Evolutionary conservation across 192 early-diverging fungal species (phyloP).

Genomic region (Pilobolus umbonatus): DNA sequence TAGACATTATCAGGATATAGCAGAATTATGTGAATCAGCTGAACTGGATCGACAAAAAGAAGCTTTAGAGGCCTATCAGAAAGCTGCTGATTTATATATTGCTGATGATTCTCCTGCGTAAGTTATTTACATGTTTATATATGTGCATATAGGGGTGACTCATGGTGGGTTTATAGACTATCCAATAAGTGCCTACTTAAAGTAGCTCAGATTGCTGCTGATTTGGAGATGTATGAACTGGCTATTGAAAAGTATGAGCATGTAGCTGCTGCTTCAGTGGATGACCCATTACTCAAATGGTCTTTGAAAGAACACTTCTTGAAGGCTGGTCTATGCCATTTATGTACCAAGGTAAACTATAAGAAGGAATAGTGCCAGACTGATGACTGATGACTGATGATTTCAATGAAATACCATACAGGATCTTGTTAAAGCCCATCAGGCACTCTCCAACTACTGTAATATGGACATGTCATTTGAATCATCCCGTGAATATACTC

Average conservation of each 20-base stretch:
- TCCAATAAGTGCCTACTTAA: conserved; percentile 90
- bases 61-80: conserved; percentile 83
- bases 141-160: not conserved
- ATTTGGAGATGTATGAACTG: conserved; percentile 81
- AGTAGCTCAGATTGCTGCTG: conserved; percentile 85
- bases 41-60: conserved; percentile 81
- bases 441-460: conserved; percentile 80
- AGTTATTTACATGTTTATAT: conserved; percentile 27
- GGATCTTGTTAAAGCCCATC: conserved; percentile 73
- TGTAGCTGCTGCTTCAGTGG: conserved; percentile 77
- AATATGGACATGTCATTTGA: conserved; percentile 85
- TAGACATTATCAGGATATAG: conserved; percentile 92
- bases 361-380: not conserved
- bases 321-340: conserved; percentile 90
- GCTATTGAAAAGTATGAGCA: conserved; percentile 90
- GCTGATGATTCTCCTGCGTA: conserved; percentile 88
- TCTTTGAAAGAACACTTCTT: conserved; percentile 95
- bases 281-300: conserved; percentile 92
- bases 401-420: conserved; percentile 14
- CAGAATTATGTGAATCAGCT: conserved; percentile 43
- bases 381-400: not conserved
- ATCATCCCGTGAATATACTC: conserved; percentile 79
- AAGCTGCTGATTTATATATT: conserved; percentile 91
- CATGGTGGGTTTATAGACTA: conserved; percentile 45
- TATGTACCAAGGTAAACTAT: conserved; percentile 65